phyloP scores from a whole-genome alignment of 179 eudicot genomes.

The Actinidia polygama region DNA sequence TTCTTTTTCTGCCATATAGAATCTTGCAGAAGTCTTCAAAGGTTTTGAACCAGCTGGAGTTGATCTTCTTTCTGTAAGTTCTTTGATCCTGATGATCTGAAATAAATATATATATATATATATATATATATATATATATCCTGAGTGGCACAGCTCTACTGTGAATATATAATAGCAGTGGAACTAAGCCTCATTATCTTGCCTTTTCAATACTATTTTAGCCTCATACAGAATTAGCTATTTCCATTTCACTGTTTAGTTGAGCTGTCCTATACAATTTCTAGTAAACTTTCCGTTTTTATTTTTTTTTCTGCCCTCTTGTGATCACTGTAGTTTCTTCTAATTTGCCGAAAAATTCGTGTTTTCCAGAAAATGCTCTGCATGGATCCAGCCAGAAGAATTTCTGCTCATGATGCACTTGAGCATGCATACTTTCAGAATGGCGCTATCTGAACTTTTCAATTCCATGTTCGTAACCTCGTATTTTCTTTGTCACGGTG shows the following conservation, averaged over 20 bases:
- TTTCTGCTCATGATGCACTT: slow-evolving; percentile 81
- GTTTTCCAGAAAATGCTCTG: slow-evolving; percentile 83
- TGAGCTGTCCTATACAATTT: no score
- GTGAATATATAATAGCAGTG: no score
- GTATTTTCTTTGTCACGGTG: no score
- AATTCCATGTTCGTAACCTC: no score
- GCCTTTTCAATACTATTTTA: no score
- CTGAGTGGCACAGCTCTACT: background rate
- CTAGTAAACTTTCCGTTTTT: background rate
- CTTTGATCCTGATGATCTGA: background rate
- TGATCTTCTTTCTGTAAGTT: slow-evolving; percentile 81
- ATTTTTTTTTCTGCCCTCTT: background rate
- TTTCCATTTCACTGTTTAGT: no score
- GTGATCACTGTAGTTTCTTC: no score
- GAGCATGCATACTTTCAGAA: slow-evolving; percentile 93
- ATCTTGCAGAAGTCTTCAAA: slow-evolving; percentile 66
- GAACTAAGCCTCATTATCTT: no score
- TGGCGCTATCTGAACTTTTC: slow-evolving; percentile 25
- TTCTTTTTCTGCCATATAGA: slow-evolving; percentile 46
- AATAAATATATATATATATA: no score
- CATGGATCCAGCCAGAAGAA: slow-evolving; percentile 88
- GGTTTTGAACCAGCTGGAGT: slow-evolving; percentile 77
- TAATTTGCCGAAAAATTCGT: no score
- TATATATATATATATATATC: background rate
- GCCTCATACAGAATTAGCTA: no score